phyloP scores from a whole-genome alignment of 2,329 filamentous ascomycete species.

The Ramularia endophylla region DNA sequence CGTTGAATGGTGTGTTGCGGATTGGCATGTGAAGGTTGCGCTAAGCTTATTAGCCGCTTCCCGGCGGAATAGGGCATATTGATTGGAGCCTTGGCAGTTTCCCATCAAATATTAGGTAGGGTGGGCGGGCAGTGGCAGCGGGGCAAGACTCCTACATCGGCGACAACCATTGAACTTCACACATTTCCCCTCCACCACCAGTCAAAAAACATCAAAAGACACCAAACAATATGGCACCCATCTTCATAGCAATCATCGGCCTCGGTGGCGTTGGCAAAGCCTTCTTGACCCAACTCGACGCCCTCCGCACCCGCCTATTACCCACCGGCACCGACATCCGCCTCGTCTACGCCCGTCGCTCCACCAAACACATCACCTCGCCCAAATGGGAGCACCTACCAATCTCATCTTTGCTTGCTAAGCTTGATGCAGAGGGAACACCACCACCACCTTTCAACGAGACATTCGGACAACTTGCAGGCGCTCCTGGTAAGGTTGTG shows the following conservation, averaged over 20 bases:
- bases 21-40: too few species aligned
- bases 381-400: conserved; percentile 63
- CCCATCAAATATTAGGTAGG: too few species aligned
- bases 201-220: not conserved
- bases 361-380: conserved; percentile 73
- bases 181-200: not conserved
- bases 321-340: conserved; percentile 56
- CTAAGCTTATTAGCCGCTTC: too few species aligned
- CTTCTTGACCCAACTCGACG: conserved; percentile 77
- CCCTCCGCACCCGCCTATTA: conserved; percentile 56
- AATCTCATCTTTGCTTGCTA: conserved; percentile 54
- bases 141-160: too few species aligned
- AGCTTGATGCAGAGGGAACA: conserved; percentile 58
- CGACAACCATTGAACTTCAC: too few species aligned
- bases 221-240: conserved; percentile 1
- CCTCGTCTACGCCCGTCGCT: conserved; percentile 80
- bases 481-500: conserved; percentile 70
- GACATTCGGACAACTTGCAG: conserved; percentile 69
- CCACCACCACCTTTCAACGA: conserved; percentile 62
- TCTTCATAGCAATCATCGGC: conserved; percentile 50
- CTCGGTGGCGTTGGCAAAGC: conserved; percentile 88
- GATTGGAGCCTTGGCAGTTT: too few species aligned
- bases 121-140: too few species aligned
- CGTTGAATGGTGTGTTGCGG: too few species aligned
- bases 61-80: too few species aligned